Base-by-base conservation (phyloP, 1,284 basidiomycete species). In the Microbotryum saponariae region DNA sequence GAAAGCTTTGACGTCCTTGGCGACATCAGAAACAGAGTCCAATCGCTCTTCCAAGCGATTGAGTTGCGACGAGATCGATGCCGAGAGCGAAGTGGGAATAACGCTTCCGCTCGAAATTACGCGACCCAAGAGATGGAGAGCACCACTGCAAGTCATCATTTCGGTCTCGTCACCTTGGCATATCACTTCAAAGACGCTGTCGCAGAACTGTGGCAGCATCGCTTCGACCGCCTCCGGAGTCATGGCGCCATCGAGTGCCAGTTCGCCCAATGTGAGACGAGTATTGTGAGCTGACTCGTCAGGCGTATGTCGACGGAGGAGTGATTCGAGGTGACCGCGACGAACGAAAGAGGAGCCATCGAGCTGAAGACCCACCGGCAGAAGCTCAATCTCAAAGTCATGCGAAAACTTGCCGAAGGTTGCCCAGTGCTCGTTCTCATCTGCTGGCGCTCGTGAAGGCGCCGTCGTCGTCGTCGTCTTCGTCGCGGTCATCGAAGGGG, bases 351-450 rank as follows among this genome's bases (percentile, higher is more conserved):
- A 82, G 20, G 74, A 73, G 2, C 72, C 51, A 2, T 74, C 73
- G 68, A 87, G 83, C 47, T 78, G 76, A 51, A 82, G 72, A 2
- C 83, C 83, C 2, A 80, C 75, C 23, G 77, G 77, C 20, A 85
- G 72, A n/a, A 75, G 73, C 12, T 73, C 70, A 12, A 85, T 79
- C 49, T 78, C 77, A 65, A 82, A 79, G 67, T 86, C 83, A 46
- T 77, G 65, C 29, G 75, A 73, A 58, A 81, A 74, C 31, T 68
- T 64, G 53, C 65, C 65, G 45, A 66, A 66, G 10, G 56, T 21
- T 6, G 61, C 60, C 66, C 65, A 67, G 67, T 53, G 33, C 25
- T 65, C 66, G 29, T 54, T 42, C 45, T 52, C 53, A 31, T 37
- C 20, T 16, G 25, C 20, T 27, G 48, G 9, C 37, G 12, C 12